Evolutionary conservation across 805 yeast genomes (phyloP).

Genomic region (Candida namnaoensis): DNA sequence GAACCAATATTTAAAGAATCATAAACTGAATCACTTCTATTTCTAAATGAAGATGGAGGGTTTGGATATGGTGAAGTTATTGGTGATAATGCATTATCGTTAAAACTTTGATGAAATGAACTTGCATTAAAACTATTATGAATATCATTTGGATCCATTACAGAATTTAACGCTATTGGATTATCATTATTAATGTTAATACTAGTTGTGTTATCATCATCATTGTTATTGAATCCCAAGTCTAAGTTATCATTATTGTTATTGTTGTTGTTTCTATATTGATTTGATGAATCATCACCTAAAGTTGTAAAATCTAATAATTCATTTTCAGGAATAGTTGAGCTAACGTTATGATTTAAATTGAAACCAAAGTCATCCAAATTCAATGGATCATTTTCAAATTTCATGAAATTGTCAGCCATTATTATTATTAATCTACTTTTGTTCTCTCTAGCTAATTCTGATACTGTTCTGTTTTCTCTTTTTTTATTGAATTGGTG

Average conservation of each 20-base stretch:
- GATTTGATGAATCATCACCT: too few species aligned
- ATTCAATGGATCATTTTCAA: slow-evolving; percentile 10
- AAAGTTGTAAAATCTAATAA: slow-evolving; percentile 11
- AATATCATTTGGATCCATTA: background rate
- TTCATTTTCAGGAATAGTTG: slow-evolving; percentile 20
- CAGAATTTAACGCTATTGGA: too few species aligned
- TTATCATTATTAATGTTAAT: background rate
- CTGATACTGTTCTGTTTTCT: too few species aligned
- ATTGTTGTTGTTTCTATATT: background rate
- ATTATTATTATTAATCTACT: slow-evolving; percentile 1
- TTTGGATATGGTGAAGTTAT: slow-evolving; percentile 1
- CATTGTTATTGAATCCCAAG: too few species aligned
- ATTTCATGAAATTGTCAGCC: slow-evolving; percentile 17
- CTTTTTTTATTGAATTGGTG: too few species aligned
- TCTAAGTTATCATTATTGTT: background rate
- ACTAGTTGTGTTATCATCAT: background rate
- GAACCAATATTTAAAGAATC: slow-evolving; percentile 10
- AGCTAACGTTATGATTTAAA: slow-evolving; percentile 3
- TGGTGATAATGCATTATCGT: background rate
- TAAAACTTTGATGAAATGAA: background rate
- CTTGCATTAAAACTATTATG: background rate
- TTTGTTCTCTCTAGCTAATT: too few species aligned
- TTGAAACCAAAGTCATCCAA: slow-evolving; percentile 17
- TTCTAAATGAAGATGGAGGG: slow-evolving; percentile 1
- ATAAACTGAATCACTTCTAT: slow-evolving; percentile 13